Base-by-base conservation (phyloP, 2,329 filamentous ascomycete genomes). In the Alternaria ethzedia region DNA sequence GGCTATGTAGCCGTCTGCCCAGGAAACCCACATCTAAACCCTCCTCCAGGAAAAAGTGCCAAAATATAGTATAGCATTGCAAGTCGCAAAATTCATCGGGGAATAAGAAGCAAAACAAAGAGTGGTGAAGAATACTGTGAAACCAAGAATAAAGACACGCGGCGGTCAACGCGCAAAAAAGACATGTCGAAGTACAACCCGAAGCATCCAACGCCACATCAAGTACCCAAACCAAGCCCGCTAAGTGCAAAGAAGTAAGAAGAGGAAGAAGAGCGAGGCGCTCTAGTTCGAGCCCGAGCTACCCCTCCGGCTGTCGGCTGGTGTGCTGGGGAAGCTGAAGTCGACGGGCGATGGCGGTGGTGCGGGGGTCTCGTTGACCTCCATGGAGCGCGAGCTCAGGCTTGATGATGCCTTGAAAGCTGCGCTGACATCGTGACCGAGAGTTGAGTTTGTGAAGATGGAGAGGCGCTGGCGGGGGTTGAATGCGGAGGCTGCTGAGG, bases 401-500 rank as follows among this genome's bases (percentile, higher is more conserved):
- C 59, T 64, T n/a, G 70, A 66, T 6, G 77, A 78, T 58, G 79
- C 77, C 64, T 81, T 79, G 72, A 81, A 75, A 12, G 79, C 79
- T 15, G 78, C 80, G 61, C 76, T 77, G 57, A 81, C 76, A 65
- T 81, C 79, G 73, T 78, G 78, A 59, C 79, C 77, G 55, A 81
- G 79, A 2, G 77, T 78, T 21, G 77, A 74, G 73, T 80, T 78
- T 59, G 78, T 80, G 67, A 79, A 71, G 76, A 82, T 77, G 54
- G 79, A 80, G 65, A 82, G 80, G 72, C 78, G 79, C 66, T 80
- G 76, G 69, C 79, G 80, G 51, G 79, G 79, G 71, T 75, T 76
- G 68, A 70, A 68, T 25, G 67, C 50, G 62, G 66, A 63, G 23
- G 66, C 49, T 46, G 68, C 65, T 56, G 74, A 55, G 44, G 73